Base-by-base conservation (phyloP, 2,329 filamentous ascomycete genomes). In the Pseudogymnoascus sp. region DNA sequence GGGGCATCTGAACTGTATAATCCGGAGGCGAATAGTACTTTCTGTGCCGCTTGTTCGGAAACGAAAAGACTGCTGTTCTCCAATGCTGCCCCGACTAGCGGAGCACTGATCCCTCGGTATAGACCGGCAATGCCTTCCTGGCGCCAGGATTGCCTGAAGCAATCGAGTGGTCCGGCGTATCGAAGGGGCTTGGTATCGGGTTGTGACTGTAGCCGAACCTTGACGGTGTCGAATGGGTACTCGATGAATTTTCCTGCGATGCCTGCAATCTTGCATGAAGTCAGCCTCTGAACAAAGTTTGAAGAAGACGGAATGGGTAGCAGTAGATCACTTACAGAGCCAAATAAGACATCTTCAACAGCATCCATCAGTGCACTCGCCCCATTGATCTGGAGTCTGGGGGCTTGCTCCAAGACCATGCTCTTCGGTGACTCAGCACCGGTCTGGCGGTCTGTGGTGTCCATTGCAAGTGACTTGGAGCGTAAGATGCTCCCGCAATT, bases 171-270 rank as follows among this genome's bases (percentile, higher is more conserved):
- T 0, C 94, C 94, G 5, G 77, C 84, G 73, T 96, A 97, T 62
- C 82, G 85, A 18, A 92, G 82, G 13, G 90, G 91, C 2, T 90
- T 79, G 67, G 87, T 83, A 72, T 92, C 88, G 33, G 91, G 89
- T 73, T 97, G 92, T n/a, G 92, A 94, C 73, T 99, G 94, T 9
- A 99, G 82, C 38, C 94, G 89, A 62, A 99, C 94, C 76, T 99
- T 99, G 73, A 99, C 86, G 0, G 94, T 99, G 75, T 99, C 94
- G 75, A 99, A 99, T 21, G 94, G 94, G 72, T 96, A 99, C 73
- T 99, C 94, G 70, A 99, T 92, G 72, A 92, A 90, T 77, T 97
- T 99, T 63, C 92, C 92, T 34, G 90, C 85, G 62, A 95, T 83
- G 62, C 94, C 94, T 60, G 92, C 92, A 61, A 82, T 73, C 88